Conservation (phyloP, 2,329 filamentous ascomycete genomes). For the Fusarium sp. region DNA sequence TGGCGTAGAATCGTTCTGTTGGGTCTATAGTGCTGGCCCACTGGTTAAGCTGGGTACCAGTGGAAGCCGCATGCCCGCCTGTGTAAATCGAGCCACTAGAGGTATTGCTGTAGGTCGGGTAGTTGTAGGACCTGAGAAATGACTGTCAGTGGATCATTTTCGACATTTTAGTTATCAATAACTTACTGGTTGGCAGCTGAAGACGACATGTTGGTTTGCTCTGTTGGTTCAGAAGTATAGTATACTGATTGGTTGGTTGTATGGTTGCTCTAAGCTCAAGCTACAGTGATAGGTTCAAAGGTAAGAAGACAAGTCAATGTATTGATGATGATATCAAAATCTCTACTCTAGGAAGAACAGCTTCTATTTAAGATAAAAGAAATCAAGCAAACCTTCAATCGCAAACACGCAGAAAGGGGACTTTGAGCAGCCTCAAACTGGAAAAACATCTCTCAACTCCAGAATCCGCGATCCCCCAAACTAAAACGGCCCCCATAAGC, state of each 20-base stretch:
- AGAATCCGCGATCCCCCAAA: background rate
- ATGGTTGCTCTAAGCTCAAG: background rate
- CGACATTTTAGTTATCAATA: background rate
- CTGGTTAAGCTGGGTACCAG: background rate
- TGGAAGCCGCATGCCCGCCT: slow-evolving; percentile 13
- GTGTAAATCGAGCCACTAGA: slow-evolving; percentile 26
- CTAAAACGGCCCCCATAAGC: slow-evolving; percentile 24
- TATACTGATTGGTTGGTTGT: background rate
- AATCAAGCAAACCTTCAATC: background rate
- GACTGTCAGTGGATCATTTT: background rate
- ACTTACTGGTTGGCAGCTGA: slow-evolving; percentile 19
- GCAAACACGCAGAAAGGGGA: slow-evolving; percentile 16
- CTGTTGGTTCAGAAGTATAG: background rate
- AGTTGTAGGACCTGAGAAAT: slow-evolving; percentile 6
- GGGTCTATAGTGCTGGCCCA: slow-evolving; percentile 19
- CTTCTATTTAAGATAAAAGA: background rate
- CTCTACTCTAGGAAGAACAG: background rate
- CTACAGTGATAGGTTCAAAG: background rate
- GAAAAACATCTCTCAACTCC: slow-evolving; percentile 22
- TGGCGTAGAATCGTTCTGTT: slow-evolving; percentile 20
- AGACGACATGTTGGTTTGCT: slow-evolving; percentile 19
- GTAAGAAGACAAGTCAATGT: background rate
- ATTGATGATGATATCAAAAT: background rate
- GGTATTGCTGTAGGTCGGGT: background rate
- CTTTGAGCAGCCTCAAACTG: slow-evolving; percentile 12